Conservation (phyloP, 176 grass and related monocot genomes). For the Zoysia japonica region DNA sequence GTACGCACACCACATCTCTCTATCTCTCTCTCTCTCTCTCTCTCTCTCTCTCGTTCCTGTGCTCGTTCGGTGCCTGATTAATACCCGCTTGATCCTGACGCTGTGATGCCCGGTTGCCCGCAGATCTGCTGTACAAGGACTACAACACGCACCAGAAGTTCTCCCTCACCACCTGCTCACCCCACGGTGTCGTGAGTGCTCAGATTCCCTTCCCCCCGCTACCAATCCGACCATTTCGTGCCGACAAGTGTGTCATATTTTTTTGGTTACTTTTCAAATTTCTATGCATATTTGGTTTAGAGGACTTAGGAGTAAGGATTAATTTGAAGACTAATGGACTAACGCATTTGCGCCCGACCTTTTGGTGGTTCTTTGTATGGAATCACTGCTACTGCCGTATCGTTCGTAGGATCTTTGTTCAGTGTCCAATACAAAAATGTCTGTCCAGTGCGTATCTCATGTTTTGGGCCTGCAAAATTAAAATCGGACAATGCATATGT, state of each 20-base stretch:
- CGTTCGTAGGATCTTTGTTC: neutral
- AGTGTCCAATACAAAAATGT: neutral
- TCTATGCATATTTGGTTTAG: neutral
- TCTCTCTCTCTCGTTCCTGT: neutral
- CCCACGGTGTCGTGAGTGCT: slow-evolving; percentile 68
- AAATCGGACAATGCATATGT: neutral
- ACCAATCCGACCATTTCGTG: neutral
- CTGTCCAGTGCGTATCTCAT: neutral
- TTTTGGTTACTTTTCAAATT: neutral
- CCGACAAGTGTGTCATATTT: too few relatives aligned
- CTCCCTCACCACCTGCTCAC: slow-evolving; percentile 64
- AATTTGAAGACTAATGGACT: neutral
- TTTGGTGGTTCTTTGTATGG: neutral
- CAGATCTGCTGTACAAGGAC: slow-evolving; percentile 89
- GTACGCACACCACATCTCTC: slow-evolving; percentile 18
- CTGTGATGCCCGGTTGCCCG: neutral
- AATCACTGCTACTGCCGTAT: neutral
- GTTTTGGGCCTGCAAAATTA: neutral
- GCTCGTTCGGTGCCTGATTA: neutral
- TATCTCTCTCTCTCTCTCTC: neutral
- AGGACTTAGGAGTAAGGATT: too few relatives aligned
- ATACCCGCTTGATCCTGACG: slow-evolving; percentile 19
- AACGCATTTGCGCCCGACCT: neutral
- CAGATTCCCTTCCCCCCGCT: neutral
- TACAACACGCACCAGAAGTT: slow-evolving; percentile 86